Conservation (phyloP, 1,284 basidiomycete genomes). For the Phlebopus sp. region DNA sequence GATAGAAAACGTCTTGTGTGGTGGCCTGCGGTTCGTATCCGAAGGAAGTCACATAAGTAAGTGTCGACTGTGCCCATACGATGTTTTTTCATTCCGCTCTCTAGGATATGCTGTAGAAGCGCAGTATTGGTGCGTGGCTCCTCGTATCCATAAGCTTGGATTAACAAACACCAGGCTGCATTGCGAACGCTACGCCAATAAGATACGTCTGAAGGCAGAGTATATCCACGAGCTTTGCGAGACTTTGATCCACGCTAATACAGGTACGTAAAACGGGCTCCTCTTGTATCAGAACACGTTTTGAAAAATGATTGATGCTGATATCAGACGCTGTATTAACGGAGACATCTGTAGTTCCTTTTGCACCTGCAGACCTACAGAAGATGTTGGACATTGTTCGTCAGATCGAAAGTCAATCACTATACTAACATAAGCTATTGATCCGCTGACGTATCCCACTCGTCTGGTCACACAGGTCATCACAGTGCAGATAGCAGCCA, state of each 20-base stretch:
- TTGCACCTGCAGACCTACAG: conserved; percentile 1
- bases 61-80: background rate
- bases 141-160: background rate
- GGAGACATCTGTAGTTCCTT: conserved; percentile 37
- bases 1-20: background rate
- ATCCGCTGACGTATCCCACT: background rate
- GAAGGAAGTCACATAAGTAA: background rate
- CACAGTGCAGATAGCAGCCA: background rate
- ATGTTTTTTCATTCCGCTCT: background rate
- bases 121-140: conserved; percentile 2
- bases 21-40: background rate
- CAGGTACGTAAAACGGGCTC: background rate
- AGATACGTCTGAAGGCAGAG: background rate
- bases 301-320: background rate
- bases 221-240: conserved; percentile 1
- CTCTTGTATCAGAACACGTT: background rate
- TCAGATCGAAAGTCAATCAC: background rate
- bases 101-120: background rate
- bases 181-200: background rate
- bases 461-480: background rate
- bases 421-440: background rate
- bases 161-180: background rate
- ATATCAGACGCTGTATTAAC: conserved; percentile 44
- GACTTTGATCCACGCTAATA: conserved; percentile 1
- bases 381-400: conserved; percentile 5